Percentiles rank a stretch among this genome's conserved stretches.
Evolutionary conservation across 1,139 yeast genomes (phyloP).

Genomic region (Komagataea norvegica): DNA sequence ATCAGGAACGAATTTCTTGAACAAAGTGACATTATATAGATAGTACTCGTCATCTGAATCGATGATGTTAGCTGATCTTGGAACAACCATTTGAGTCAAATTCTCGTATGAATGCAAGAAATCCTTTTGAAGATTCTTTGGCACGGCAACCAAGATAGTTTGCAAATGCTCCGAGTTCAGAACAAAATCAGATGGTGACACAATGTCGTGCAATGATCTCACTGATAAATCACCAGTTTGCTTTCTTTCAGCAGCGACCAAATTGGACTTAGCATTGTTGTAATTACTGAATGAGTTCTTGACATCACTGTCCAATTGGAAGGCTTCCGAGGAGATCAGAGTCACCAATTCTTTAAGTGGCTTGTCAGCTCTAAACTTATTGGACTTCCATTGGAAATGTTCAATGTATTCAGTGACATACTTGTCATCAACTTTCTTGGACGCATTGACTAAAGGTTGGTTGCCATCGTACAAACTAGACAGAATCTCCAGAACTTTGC

Average conservation of each 20-base stretch:
- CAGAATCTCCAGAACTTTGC: constrained; percentile 74
- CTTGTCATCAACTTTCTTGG: constrained; percentile 47
- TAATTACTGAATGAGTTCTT: constrained; percentile 64
- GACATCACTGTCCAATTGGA: constrained; percentile 79
- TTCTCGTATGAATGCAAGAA: constrained; percentile 73
- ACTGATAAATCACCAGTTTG: constrained; percentile 91
- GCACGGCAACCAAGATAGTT: constrained; percentile 83
- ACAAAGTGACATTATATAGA: constrained; percentile 75
- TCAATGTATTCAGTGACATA: constrained; percentile 57
- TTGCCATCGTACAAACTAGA: constrained; percentile 45
- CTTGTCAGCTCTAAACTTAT: constrained; percentile 81
- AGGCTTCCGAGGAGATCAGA: constrained; percentile 68
- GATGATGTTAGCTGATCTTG: constrained; percentile 74
- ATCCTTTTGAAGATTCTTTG: constrained; percentile 54
- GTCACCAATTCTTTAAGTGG: constrained; percentile 73
- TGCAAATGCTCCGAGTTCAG: constrained; percentile 80
- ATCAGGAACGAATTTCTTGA: constrained; percentile 72
- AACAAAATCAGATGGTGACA: constrained; percentile 79
- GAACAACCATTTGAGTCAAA: constrained; percentile 77
- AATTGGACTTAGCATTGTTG: constrained; percentile 76
- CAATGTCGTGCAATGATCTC: constrained; percentile 84
- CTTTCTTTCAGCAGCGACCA: constrained; percentile 86
- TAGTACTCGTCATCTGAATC: constrained; percentile 69
- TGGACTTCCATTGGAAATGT: constrained; percentile 79
- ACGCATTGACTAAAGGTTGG: constrained; percentile 38